These are phyloP conservation scores for Penicillium expansum DNA, from an alignment of 2,329 filamentous ascomycete genomes.

Conservation along the genomic window DNA sequence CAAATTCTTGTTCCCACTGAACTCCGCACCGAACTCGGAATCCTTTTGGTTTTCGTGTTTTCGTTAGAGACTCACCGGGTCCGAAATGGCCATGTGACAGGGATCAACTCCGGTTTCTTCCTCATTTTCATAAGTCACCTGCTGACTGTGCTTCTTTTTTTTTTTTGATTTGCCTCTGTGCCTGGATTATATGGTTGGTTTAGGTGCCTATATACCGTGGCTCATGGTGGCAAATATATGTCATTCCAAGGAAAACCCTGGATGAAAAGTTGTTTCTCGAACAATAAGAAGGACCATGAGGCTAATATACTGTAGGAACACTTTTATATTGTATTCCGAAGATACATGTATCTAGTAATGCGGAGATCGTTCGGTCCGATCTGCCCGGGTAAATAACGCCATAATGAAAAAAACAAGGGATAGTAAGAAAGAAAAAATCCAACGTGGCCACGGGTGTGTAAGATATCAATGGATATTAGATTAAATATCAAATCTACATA, in stretches of 20 bases:
- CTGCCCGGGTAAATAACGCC: conserved; percentile 21
- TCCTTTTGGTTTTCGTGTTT: not conserved
- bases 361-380: conserved; percentile 15
- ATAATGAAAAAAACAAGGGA: not conserved
- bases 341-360: not conserved
- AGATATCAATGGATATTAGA: not conserved
- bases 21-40: conserved; percentile 23
- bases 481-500: not conserved
- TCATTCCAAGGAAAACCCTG: not conserved
- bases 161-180: not conserved
- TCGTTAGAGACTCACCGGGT: not conserved
- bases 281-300: not conserved
- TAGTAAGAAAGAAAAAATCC: conserved; percentile 7
- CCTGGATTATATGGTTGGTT: not conserved
- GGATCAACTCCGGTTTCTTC: conserved; percentile 21
- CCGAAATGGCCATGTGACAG: conserved; percentile 11
- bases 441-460: not conserved
- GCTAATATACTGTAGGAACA: not conserved
- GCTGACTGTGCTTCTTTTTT: conserved; percentile 9
- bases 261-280: not conserved
- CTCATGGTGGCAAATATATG: conserved; percentile 14
- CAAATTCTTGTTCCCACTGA: conserved; percentile 9
- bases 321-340: not conserved
- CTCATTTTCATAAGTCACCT: no score
- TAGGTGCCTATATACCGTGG: conserved; percentile 4